A percentile compares a stretch with the other conserved stretches of the same genome.
Conservation (phyloP, 495 filamentous ascomycete species). For the Extremus antarcticus region DNA sequence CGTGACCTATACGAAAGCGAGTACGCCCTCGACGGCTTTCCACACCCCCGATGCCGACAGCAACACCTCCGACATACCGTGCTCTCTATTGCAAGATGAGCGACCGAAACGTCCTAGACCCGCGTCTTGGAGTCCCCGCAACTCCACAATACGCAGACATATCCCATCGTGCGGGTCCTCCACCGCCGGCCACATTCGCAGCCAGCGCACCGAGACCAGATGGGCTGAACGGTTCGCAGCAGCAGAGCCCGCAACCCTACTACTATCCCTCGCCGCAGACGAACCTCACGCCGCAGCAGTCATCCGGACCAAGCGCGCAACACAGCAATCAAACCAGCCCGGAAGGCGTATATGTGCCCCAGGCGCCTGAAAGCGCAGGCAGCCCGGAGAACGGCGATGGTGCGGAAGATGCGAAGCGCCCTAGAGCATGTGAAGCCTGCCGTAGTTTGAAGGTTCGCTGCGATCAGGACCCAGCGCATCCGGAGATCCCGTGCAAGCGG, state of each 20-base stretch:
- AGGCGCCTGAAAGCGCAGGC: background rate
- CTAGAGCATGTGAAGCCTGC: conserved; percentile 88
- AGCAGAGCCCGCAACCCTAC: conserved; percentile 4
- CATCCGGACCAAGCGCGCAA: background rate
- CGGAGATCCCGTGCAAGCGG: conserved; percentile 61
- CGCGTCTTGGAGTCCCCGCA: background rate
- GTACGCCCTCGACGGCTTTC: too few relatives aligned
- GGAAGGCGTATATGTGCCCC: background rate
- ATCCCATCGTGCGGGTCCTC: background rate
- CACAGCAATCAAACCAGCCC: background rate
- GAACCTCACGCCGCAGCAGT: background rate
- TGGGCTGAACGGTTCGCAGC: background rate
- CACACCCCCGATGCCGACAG: too few relatives aligned
- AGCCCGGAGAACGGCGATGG: conserved; percentile 27
- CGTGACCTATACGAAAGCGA: too few relatives aligned
- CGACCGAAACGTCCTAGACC: conserved; percentile 2
- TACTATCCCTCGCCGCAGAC: conserved; percentile 4
- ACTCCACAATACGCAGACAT: background rate
- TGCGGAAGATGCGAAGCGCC: conserved; percentile 47
- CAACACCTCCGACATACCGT: too few relatives aligned
- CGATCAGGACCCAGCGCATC: conserved; percentile 57
- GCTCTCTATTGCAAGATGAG: too few relatives aligned
- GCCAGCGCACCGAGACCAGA: background rate
- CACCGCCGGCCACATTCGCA: background rate
- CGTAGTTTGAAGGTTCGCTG: conserved; percentile 84